A percentile compares a stretch with the other conserved stretches of the same genome.
Evolutionary conservation across 163 green algal species (phyloP).

Genomic region (Scenedesmus sp.): DNA sequence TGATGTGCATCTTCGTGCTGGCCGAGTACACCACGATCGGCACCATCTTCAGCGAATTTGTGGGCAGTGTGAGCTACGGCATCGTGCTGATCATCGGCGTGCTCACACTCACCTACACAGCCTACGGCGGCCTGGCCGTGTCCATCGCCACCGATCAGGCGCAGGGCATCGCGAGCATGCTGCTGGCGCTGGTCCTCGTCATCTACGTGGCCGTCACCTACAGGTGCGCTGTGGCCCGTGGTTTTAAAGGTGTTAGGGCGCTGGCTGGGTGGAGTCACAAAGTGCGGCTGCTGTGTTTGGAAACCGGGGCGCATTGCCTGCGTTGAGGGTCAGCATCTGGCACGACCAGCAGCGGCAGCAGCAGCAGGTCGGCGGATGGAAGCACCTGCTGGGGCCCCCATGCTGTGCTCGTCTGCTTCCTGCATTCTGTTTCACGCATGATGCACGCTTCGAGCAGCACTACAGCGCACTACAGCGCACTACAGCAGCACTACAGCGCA

Average conservation of each 20-base stretch:
- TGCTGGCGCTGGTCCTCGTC: constrained; percentile 66
- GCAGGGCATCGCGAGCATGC: constrained; percentile 62
- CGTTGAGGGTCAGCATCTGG: no score
- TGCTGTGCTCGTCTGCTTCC: no score
- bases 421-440: no score
- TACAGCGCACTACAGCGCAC: no score
- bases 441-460: no score
- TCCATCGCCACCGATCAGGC: constrained; percentile 81
- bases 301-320: no score
- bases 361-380: no score
- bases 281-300: no score
- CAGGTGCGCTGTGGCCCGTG: neutral
- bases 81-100: constrained; percentile 80
- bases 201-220: constrained; percentile 78
- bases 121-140: constrained; percentile 81
- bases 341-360: no score
- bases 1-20: constrained; percentile 80
- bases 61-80: constrained; percentile 63
- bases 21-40: constrained; percentile 84
- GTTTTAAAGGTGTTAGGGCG: neutral
- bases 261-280: neutral
- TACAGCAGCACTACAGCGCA: no score
- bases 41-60: constrained; percentile 73
- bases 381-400: no score
- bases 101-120: constrained; percentile 76